These are phyloP conservation scores for Paraconiothyrium brasiliense DNA, from an alignment of 2,329 filamentous ascomycete species.

Conservation along the genomic window DNA sequence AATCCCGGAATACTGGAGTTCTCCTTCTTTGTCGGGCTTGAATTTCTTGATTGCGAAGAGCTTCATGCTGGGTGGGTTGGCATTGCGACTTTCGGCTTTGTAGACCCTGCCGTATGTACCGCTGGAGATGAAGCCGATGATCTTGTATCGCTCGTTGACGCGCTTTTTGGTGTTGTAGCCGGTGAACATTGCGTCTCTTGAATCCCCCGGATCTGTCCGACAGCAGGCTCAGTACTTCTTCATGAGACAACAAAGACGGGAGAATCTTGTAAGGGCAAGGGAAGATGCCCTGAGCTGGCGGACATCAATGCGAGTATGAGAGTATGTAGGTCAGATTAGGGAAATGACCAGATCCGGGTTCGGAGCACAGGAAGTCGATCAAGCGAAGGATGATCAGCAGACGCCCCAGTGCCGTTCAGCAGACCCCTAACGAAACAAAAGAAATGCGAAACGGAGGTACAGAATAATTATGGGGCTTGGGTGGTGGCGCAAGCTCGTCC, in stretches of 20 bases:
- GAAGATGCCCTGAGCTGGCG: conserved; percentile 19
- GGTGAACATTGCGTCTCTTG: conserved; percentile 52
- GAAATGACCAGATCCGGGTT: neutral
- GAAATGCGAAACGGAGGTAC: conserved; percentile 15
- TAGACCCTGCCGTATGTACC: conserved; percentile 98
- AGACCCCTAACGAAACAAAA: neutral
- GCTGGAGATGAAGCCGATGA: conserved; percentile 97
- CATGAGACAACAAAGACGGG: neutral
- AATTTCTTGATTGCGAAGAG: conserved; percentile 99
- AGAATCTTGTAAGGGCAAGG: neutral
- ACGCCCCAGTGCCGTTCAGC: neutral
- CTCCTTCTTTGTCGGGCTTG: conserved; percentile 98
- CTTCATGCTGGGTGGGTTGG: conserved; percentile 75
- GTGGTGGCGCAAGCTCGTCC: conserved; percentile 1
- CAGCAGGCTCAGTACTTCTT: conserved; percentile 21
- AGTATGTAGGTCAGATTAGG: neutral
- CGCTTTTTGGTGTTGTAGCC: conserved; percentile 78
- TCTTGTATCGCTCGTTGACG: conserved; percentile 92
- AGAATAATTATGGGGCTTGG: conserved; percentile 9
- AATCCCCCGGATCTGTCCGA: conserved; percentile 37
- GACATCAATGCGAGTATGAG: conserved; percentile 21
- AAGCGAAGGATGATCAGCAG: conserved; percentile 7
- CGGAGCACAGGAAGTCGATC: neutral
- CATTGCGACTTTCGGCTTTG: conserved; percentile 73
- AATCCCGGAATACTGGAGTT: conserved; percentile 96